These are phyloP conservation scores for Carex littledalei DNA, from an alignment of 176 grass and related monocot species.

Conservation along the genomic window DNA sequence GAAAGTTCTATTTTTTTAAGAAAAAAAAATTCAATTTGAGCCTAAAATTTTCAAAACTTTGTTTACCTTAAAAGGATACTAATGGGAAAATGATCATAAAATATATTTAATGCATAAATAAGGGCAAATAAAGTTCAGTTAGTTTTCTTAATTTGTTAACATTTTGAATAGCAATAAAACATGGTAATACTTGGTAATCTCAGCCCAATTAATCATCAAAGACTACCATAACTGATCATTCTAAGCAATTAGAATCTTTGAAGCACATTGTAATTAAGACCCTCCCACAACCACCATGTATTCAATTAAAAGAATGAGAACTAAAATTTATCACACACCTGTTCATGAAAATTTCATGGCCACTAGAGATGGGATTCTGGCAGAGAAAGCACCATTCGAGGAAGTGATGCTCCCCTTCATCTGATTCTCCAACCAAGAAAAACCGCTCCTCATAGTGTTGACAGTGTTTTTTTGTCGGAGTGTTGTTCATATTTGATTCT, in stretches of 20 bases:
- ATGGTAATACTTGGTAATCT: neutral
- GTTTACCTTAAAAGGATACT: neutral
- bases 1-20: too few relatives aligned
- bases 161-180: neutral
- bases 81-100: neutral
- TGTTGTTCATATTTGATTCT: neutral
- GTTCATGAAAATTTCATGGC: constrained; percentile 76
- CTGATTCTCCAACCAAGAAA: constrained; percentile 4
- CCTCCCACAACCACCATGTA: neutral
- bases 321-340: constrained; percentile 24
- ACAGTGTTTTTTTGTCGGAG: neutral
- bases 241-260: neutral
- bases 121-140: neutral
- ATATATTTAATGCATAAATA: neutral
- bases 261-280: neutral
- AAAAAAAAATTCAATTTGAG: neutral
- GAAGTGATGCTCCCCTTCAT: constrained; percentile 32
- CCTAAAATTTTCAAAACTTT: neutral
- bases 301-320: neutral
- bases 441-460: neutral
- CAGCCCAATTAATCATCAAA: neutral
- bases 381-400: constrained; percentile 74
- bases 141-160: neutral
- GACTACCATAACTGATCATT: neutral
- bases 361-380: constrained; percentile 43